Conservation (phyloP, 2,329 filamentous ascomycete genomes). For the Coniella vitis region DNA sequence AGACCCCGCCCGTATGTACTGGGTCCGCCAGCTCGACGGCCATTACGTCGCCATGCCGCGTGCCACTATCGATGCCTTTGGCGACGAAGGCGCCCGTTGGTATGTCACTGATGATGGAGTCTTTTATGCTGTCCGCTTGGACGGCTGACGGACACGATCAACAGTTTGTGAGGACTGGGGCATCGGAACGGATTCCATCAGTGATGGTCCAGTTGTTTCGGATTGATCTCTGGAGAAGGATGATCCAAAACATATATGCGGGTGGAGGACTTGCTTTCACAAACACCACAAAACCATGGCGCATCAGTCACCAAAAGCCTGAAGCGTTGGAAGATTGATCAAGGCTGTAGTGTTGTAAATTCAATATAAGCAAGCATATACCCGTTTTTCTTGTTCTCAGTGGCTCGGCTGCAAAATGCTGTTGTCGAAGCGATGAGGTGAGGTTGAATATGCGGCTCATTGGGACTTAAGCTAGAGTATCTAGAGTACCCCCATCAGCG, state of each 20-base stretch:
- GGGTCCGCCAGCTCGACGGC: constrained; percentile 53
- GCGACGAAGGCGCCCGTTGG: constrained; percentile 48
- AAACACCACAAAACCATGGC: background rate
- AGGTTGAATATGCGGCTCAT: constrained; percentile 5
- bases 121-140: constrained; percentile 55
- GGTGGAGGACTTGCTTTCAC: background rate
- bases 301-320: background rate
- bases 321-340: background rate
- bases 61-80: constrained; percentile 51
- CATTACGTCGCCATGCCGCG: constrained; percentile 54
- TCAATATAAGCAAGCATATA: no score
- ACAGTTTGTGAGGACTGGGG: no score
- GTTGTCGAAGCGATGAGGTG: background rate
- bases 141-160: constrained; percentile 16
- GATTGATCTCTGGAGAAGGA: background rate
- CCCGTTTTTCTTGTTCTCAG: no score
- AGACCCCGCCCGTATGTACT: constrained; percentile 54
- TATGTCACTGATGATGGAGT: constrained; percentile 49
- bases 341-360: no score
- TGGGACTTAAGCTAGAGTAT: no score
- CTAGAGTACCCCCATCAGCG: no score
- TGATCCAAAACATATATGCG: background rate
- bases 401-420: no score
- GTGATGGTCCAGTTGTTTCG: background rate
- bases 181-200: no score